Evolutionary conservation across 768 basidiomycete genomes (phyloP), one percentile per base, ranked within the genome.

Genomic region (Lactarius hengduanensis): DNA sequence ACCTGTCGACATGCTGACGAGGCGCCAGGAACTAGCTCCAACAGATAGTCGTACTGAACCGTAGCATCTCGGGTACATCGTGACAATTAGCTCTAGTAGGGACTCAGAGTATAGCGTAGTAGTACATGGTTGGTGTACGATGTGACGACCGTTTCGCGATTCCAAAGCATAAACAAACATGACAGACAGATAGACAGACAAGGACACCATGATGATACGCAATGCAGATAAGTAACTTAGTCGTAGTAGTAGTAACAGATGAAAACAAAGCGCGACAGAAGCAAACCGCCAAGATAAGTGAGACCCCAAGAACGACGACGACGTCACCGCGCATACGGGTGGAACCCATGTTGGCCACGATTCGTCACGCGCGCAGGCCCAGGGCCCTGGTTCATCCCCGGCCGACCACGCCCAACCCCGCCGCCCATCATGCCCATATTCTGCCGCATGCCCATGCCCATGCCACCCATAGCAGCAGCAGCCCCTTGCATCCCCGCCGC

Each of bases 301-400:
- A 6, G 22, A 53, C 4, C 22, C 9, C n/a, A 53, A 53, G 13
- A 28, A 20, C 8, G 32, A 9, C 20, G 59, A 15, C 13, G 32
- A 9, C 26, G 61, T 74, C 75, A 90, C 70, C 91, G 87, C 38
- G 90, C 88, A 71, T 93, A 93, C 0, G 91, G 92, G 72, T 93
- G 92, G 77, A 89, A 94, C 69, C 86, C 84, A 76, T 92, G 91
- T 72, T 90, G 87, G 38, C 92, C 90, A 40, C 90, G 79, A 72
- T 88, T 86, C 1, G 78, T 81, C 13, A 85, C 83, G 63, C 91
- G 68, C 61, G 76, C 70, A n/a, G 75, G 73, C 5, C 81, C 83
- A 16, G 80, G 82, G 71, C 84, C 82, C 2, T 77, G 78, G 81
- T 80, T 6, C 85, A 86, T 18, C 81, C 81, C 63, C 80, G 80